Percentiles rank a stretch among this genome's conserved stretches.
Conservation (phyloP, 2,329 filamentous ascomycete genomes). For the Talaromyces marneffei region DNA sequence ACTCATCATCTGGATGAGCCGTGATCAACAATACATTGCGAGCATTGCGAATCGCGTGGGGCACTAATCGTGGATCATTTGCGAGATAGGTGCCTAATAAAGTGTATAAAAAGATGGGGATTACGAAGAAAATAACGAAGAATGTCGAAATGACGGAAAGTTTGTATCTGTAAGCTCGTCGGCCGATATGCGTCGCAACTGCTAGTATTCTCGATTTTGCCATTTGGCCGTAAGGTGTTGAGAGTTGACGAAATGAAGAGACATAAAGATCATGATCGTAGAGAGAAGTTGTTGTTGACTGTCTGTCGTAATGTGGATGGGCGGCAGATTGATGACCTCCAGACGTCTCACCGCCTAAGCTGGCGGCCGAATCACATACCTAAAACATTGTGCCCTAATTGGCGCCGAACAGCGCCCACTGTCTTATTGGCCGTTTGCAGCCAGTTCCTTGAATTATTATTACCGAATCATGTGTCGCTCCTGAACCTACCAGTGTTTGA, state of each 20-base stretch:
- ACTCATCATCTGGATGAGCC: slow-evolving; percentile 28
- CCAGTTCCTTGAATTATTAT: not conserved
- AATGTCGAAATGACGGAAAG: not conserved
- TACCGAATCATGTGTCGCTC: not conserved
- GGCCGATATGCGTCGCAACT: slow-evolving; percentile 8
- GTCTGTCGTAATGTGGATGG: not conserved
- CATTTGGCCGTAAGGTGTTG: slow-evolving; percentile 14
- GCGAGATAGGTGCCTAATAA: slow-evolving; percentile 34
- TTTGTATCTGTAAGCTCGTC: slow-evolving; percentile 10
- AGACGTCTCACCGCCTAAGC: not conserved
- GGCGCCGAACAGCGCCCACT: not conserved
- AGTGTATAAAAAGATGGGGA: slow-evolving; percentile 33
- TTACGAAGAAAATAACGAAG: slow-evolving; percentile 9
- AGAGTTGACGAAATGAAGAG: not conserved
- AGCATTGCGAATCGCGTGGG: slow-evolving; percentile 29
- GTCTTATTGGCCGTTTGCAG: not conserved
- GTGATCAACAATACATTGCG: slow-evolving; percentile 37
- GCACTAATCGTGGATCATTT: slow-evolving; percentile 33
- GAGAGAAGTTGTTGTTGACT: not conserved
- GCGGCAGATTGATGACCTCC: not conserved
- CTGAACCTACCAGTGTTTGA: not conserved
- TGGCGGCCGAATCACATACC: not conserved
- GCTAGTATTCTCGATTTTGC: slow-evolving; percentile 2
- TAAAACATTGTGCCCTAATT: not conserved
- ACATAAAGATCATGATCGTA: not conserved